Conservation (phyloP, 2,329 filamentous ascomycete species). For the Neoscytalidium dimidiatum region DNA sequence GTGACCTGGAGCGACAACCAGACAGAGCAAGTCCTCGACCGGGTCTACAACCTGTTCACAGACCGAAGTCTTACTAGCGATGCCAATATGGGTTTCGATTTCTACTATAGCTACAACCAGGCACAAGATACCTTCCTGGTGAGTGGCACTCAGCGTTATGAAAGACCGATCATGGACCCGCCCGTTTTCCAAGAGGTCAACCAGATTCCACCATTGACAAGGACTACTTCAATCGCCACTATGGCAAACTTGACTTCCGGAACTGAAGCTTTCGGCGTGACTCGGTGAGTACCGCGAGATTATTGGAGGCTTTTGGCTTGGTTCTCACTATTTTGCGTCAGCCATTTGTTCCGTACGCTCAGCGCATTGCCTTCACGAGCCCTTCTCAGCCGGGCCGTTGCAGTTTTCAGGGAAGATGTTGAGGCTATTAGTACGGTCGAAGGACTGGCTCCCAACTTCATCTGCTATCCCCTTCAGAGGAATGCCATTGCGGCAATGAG, state of each 20-base stretch:
- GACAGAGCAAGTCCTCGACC: constrained; percentile 25
- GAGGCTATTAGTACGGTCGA: not conserved
- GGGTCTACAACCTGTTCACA: constrained; percentile 22
- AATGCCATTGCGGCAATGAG: not conserved
- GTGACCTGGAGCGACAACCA: constrained; percentile 29
- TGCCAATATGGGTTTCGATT: constrained; percentile 18
- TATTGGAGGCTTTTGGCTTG: too few relatives aligned
- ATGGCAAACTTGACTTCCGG: constrained; percentile 27
- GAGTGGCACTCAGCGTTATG: constrained; percentile 26
- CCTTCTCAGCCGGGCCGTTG: not conserved
- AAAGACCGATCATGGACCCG: constrained; percentile 27
- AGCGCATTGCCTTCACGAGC: not conserved
- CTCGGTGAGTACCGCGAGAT: constrained; percentile 15
- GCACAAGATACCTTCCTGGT: constrained; percentile 23
- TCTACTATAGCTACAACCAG: not conserved
- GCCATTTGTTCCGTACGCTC: not conserved
- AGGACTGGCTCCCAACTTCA: not conserved
- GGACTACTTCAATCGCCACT: constrained; percentile 26
- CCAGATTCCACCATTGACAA: constrained; percentile 25
- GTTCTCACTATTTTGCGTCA: not conserved
- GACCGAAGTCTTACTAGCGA: constrained; percentile 23
- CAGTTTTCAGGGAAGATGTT: not conserved
- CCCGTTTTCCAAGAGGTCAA: constrained; percentile 27
- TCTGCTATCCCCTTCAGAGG: not conserved
- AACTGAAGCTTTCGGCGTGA: constrained; percentile 8